Conservation (phyloP, 805 yeast species). For the Hanseniaspora taiwanica region DNA sequence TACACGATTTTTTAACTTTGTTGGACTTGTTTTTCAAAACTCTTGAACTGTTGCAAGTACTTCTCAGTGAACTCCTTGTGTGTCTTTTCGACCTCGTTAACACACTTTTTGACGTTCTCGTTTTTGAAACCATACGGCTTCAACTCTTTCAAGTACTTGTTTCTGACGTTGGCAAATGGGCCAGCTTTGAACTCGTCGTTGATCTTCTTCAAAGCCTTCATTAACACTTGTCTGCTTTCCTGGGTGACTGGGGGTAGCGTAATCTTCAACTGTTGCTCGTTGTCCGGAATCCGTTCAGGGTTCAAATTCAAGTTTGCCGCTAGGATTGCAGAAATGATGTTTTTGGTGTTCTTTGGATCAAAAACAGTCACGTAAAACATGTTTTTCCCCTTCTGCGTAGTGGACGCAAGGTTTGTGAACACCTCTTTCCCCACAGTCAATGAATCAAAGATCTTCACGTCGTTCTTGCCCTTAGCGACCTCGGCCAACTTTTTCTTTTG, state of each 20-base stretch:
- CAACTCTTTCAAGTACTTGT: slow-evolving; percentile 41
- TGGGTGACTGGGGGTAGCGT: slow-evolving; percentile 64
- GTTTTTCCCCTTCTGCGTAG: slow-evolving; percentile 53
- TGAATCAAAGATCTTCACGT: slow-evolving; percentile 35
- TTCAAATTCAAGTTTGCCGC: slow-evolving; percentile 61
- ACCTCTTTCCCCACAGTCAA: slow-evolving; percentile 36
- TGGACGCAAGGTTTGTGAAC: slow-evolving; percentile 57
- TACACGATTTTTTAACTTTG: not conserved
- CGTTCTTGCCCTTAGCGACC: slow-evolving; percentile 52
- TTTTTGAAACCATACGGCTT: slow-evolving; percentile 38
- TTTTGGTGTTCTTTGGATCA: slow-evolving; percentile 64
- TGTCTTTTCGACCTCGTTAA: slow-evolving; percentile 51
- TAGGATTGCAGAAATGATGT: slow-evolving; percentile 56
- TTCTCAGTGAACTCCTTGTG: slow-evolving; percentile 51
- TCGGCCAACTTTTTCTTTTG: slow-evolving; percentile 48
- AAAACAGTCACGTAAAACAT: slow-evolving; percentile 68
- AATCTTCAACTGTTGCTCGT: slow-evolving; percentile 60
- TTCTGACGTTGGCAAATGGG: slow-evolving; percentile 46
- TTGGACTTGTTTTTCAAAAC: slow-evolving; percentile 34
- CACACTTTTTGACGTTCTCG: slow-evolving; percentile 41
- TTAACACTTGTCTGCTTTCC: slow-evolving; percentile 43
- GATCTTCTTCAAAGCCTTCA: slow-evolving; percentile 49
- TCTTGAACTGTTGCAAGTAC: slow-evolving; percentile 41
- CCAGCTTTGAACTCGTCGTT: slow-evolving; percentile 43
- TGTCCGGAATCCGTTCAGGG: slow-evolving; percentile 64